Conservation (phyloP, 495 filamentous ascomycete genomes). For the Neurospora hispaniola region DNA sequence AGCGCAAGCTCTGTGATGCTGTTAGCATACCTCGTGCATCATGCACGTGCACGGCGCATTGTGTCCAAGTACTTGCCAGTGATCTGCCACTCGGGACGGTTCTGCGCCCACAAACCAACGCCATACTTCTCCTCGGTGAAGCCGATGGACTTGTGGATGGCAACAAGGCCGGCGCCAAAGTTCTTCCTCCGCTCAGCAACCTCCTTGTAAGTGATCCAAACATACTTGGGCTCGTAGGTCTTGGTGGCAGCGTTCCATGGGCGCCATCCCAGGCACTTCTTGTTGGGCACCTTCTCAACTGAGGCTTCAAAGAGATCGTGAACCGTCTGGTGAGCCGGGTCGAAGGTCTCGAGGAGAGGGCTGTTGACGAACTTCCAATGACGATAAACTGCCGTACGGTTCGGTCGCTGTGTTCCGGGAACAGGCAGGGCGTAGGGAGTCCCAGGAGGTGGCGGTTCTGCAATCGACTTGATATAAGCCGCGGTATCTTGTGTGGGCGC, state of each 20-base stretch:
- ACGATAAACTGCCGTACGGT: constrained; percentile 67
- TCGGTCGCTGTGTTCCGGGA: constrained; percentile 61
- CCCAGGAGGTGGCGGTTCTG: constrained; percentile 46
- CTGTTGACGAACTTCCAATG: constrained; percentile 67
- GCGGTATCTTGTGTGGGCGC: constrained; percentile 24
- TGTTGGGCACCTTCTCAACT: constrained; percentile 44
- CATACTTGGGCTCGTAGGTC: constrained; percentile 60
- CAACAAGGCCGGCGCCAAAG: constrained; percentile 77
- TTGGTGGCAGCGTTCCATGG: constrained; percentile 69
- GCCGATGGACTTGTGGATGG: constrained; percentile 64
- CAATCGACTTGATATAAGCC: constrained; percentile 32
- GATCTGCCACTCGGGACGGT: constrained; percentile 96
- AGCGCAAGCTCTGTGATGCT: constrained; percentile 66
- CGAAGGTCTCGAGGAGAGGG: constrained; percentile 57
- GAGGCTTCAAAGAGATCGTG: constrained; percentile 75
- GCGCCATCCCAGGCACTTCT: constrained; percentile 67
- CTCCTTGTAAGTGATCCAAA: constrained; percentile 76
- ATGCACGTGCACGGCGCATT: not conserved
- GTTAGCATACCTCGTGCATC: not conserved
- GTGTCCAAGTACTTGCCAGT: constrained; percentile 44
- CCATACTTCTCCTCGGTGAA: constrained; percentile 61
- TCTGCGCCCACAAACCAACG: constrained; percentile 90
- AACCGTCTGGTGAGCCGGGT: constrained; percentile 60
- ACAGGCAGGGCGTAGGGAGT: constrained; percentile 56
- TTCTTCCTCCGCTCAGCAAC: constrained; percentile 71